Conservation (phyloP, 2,329 filamentous ascomycete genomes). For the Exophiala calicioides region DNA sequence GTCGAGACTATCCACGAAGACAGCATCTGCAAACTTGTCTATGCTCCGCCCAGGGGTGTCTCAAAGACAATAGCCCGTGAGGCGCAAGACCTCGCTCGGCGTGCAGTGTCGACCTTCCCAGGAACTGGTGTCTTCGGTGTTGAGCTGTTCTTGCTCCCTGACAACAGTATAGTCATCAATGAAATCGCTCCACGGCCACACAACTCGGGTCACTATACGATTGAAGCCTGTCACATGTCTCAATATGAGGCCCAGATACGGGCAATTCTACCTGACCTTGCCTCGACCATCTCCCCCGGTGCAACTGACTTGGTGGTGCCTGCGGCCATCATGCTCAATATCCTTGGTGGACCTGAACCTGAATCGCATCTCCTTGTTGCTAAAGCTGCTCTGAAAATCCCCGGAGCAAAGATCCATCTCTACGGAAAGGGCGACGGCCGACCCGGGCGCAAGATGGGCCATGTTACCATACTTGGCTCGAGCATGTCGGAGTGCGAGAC, state of each 20-base stretch:
- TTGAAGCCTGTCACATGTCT: conserved; percentile 84
- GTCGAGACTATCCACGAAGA: conserved; percentile 96
- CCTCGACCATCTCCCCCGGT: conserved; percentile 60
- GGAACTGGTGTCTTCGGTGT: conserved; percentile 95
- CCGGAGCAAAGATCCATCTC: conserved; percentile 71
- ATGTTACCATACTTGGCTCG: conserved; percentile 77
- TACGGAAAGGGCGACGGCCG: conserved; percentile 87
- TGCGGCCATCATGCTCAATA: conserved; percentile 56
- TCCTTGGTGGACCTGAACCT: conserved; percentile 59
- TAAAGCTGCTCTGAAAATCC: conserved; percentile 57
- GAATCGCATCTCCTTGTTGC: conserved; percentile 63
- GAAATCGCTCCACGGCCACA: conserved; percentile 82
- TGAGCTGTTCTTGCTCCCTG: conserved; percentile 84
- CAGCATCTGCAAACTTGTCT: conserved; percentile 90
- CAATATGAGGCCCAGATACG: conserved; percentile 91
- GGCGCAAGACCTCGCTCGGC: conserved; percentile 74
- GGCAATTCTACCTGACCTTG: conserved; percentile 64
- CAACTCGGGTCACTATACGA: conserved; percentile 94
- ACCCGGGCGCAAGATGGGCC: conserved; percentile 90
- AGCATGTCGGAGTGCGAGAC: conserved; percentile 68
- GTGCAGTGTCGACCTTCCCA: conserved; percentile 76
- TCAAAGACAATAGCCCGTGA: conserved; percentile 59
- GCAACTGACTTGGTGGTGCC: conserved; percentile 49
- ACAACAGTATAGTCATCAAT: conserved; percentile 75
- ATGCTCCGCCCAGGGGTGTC: conserved; percentile 76